These are phyloP conservation scores for Cutaneotrichosporon mucoides DNA, from an alignment of 1,284 basidiomycete genomes.

Conservation along the genomic window DNA sequence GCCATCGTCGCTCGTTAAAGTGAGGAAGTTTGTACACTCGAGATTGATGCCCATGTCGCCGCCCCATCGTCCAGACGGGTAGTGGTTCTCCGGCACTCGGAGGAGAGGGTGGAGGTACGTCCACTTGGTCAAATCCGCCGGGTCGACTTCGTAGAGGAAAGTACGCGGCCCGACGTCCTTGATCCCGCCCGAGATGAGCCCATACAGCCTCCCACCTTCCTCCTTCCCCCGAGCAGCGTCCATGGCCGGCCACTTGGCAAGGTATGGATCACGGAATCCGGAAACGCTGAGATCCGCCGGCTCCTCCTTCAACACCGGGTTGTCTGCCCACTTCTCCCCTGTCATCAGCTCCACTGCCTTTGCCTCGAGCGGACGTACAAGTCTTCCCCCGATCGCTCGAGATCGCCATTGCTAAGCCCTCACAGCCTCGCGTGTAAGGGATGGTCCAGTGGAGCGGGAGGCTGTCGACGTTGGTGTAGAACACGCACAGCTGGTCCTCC, in stretches of 20 bases:
- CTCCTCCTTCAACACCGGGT: constrained; percentile 18
- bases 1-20: neutral
- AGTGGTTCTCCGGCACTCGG: neutral
- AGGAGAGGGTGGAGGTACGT: constrained; percentile 14
- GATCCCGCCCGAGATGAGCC: constrained; percentile 20
- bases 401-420: constrained; percentile 17
- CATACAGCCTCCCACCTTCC: constrained; percentile 13
- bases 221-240: constrained; percentile 7
- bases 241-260: constrained; percentile 20
- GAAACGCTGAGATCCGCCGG: constrained; percentile 13
- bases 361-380: constrained; percentile 6
- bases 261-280: constrained; percentile 24
- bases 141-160: constrained; percentile 21
- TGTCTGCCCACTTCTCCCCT: constrained; percentile 16
- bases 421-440: constrained; percentile 14
- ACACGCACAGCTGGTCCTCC: constrained; percentile 1
- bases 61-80: constrained; percentile 7
- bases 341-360: neutral
- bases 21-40: constrained; percentile 22
- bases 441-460: constrained; percentile 12
- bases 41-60: constrained; percentile 23
- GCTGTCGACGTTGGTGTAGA: constrained; percentile 14
- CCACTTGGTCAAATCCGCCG: constrained; percentile 17
- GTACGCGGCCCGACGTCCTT: constrained; percentile 11
- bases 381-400: constrained; percentile 19